phyloP scores from a whole-genome alignment of 2,329 filamentous ascomycete genomes.

The Chrysosporium keratinophilum region DNA sequence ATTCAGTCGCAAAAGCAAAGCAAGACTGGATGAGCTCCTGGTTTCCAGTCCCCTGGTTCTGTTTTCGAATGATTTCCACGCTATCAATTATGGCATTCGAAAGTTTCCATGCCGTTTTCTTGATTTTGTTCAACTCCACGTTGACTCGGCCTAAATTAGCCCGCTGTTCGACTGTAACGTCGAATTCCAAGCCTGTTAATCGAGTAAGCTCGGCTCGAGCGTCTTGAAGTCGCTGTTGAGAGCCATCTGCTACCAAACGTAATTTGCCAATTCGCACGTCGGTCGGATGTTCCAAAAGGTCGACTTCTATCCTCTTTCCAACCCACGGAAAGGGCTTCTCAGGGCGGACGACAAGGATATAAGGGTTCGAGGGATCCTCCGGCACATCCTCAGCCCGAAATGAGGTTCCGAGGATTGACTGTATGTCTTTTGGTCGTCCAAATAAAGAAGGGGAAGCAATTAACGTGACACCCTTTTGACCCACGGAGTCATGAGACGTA shows the following conservation, averaged over 20 bases:
- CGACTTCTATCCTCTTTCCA: conserved; percentile 60
- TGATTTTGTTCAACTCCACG: conserved; percentile 80
- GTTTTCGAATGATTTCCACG: conserved; percentile 80
- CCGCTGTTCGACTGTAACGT: conserved; percentile 80
- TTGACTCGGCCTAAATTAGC: conserved; percentile 92
- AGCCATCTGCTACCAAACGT: conserved; percentile 79
- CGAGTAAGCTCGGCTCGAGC: conserved; percentile 71
- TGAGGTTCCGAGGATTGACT: conserved; percentile 71
- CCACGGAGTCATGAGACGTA: conserved; percentile 53
- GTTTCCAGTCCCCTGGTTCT: conserved; percentile 64
- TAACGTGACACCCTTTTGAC: conserved; percentile 67
- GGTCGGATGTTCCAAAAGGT: conserved; percentile 65
- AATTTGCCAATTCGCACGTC: conserved; percentile 81
- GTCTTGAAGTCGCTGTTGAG: conserved; percentile 63
- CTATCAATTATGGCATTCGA: conserved; percentile 99
- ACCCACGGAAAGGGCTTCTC: conserved; percentile 73
- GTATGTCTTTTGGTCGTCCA: conserved; percentile 68
- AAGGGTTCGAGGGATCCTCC: conserved; percentile 69
- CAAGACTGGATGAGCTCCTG: conserved; percentile 96
- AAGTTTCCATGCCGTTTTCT: conserved; percentile 88
- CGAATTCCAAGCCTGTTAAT: conserved; percentile 71
- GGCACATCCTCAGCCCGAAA: conserved; percentile 58
- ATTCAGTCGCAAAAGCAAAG: conserved; percentile 98
- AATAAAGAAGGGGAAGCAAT: conserved; percentile 73
- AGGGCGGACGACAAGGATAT: conserved; percentile 73